Evolutionary conservation across 2,329 filamentous ascomycete species (phyloP).

Genomic region (Aureobasidium sp.): DNA sequence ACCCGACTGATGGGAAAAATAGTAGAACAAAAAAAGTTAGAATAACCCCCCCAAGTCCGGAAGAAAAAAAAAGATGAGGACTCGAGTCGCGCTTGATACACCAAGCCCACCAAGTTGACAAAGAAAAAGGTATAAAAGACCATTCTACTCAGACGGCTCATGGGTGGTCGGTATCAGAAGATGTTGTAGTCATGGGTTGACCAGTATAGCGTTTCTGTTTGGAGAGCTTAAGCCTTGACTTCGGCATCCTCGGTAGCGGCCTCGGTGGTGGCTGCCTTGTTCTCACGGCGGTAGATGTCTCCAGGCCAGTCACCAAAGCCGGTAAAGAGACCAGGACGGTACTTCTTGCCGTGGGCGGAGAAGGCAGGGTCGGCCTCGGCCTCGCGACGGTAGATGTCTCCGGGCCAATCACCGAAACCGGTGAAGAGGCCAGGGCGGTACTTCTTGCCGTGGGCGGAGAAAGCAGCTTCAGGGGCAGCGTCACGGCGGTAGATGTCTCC

Average conservation of each 20-base stretch:
- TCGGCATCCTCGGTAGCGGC: not conserved
- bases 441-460: not conserved
- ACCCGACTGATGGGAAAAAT: not conserved
- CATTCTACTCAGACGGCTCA: constrained; percentile 1
- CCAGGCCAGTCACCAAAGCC: constrained; percentile 8
- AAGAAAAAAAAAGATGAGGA: too few species aligned
- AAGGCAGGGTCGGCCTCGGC: not conserved
- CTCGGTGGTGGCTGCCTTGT: not conserved
- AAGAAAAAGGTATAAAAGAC: not conserved
- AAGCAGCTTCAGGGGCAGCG: constrained; percentile 15
- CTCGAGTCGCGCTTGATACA: too few species aligned
- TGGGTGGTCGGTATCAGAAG: not conserved
- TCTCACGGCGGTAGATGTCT: not conserved
- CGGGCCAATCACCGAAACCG: constrained; percentile 3
- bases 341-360: not conserved
- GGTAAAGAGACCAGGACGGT: not conserved
- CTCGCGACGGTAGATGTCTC: constrained; percentile 2
- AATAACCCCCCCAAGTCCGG: too few species aligned
- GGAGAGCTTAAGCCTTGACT: not conserved
- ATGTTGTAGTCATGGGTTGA: not conserved
- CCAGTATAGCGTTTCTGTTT: not conserved
- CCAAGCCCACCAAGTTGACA: too few species aligned
- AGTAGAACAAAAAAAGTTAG: not conserved
- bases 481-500: not conserved
- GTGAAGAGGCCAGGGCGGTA: not conserved